Conservation (phyloP, 345 rosid genomes). For the Aethionema arabicum region DNA sequence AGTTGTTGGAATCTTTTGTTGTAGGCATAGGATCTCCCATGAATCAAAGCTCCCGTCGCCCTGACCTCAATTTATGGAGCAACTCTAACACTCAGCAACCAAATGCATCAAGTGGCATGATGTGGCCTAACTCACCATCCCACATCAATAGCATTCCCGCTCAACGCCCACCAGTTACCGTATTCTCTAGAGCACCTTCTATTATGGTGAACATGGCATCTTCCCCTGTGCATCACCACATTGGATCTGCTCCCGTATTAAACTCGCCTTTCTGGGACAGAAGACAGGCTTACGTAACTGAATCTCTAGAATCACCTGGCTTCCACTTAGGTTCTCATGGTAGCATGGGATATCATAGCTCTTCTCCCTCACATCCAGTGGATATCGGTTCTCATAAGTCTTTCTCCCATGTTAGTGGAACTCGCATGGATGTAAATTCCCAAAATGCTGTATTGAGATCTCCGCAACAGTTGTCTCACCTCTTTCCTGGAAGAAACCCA, state of each 20-base stretch:
- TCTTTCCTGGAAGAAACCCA: slow-evolving; percentile 65
- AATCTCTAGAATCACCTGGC: slow-evolving; percentile 71
- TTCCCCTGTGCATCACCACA: slow-evolving; percentile 70
- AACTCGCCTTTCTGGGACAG: slow-evolving; percentile 82
- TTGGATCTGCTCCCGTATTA: slow-evolving; percentile 83
- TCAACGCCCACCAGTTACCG: slow-evolving; percentile 60
- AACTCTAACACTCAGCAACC: slow-evolving; percentile 62
- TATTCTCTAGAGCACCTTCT: slow-evolving; percentile 67
- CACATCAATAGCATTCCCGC: slow-evolving; percentile 57
- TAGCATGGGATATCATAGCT: slow-evolving; percentile 56
- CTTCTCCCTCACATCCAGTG: slow-evolving; percentile 67
- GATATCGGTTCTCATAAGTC: slow-evolving; percentile 60
- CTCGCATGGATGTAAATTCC: slow-evolving; percentile 52
- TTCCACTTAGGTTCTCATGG: slow-evolving; percentile 77
- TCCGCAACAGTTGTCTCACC: slow-evolving; percentile 70
- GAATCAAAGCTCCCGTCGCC: slow-evolving; percentile 64
- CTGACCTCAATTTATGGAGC: slow-evolving; percentile 62
- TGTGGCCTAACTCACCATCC: slow-evolving; percentile 88
- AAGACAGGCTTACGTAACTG: slow-evolving; percentile 62
- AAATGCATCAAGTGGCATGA: slow-evolving; percentile 57
- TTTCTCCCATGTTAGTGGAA: slow-evolving; percentile 56
- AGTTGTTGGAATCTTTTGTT: slow-evolving; percentile 25
- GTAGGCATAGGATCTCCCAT: slow-evolving; percentile 49
- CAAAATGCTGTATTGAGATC: slow-evolving; percentile 58
- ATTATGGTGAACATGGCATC: slow-evolving; percentile 54